Percentiles rank a stretch among this genome's conserved stretches.
phyloP scores from a whole-genome alignment of 805 yeast species.

The Komagataella phaffii region DNA sequence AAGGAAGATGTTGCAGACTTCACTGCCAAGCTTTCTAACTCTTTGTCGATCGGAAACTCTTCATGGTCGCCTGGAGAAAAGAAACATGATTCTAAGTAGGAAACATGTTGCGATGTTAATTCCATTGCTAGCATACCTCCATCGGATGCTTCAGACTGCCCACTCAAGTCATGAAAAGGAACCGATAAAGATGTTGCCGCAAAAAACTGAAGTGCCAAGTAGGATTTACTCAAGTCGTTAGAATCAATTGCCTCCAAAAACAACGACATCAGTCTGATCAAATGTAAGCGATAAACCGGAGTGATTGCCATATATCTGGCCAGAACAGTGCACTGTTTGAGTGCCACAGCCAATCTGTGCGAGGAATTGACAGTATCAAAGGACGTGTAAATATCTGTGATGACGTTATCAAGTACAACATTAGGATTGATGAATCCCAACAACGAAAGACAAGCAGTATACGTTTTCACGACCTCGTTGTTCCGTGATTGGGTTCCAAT shows the following conservation, averaged over 20 bases:
- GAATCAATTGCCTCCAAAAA: constrained; percentile 76
- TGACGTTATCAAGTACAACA: constrained; percentile 33
- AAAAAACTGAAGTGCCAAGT: constrained; percentile 53
- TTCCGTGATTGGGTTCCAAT: constrained; percentile 74
- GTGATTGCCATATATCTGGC: constrained; percentile 53
- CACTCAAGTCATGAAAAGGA: constrained; percentile 53
- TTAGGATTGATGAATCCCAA: constrained; percentile 51
- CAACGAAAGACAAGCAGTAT: constrained; percentile 45
- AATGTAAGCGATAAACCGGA: constrained; percentile 61
- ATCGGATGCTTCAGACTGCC: constrained; percentile 23
- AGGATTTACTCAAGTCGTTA: constrained; percentile 68
- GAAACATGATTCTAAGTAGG: constrained; percentile 31
- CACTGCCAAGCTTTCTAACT: constrained; percentile 40
- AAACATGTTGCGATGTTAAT: constrained; percentile 54
- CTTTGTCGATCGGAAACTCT: constrained; percentile 26
- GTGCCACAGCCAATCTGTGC: constrained; percentile 65
- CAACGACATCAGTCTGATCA: constrained; percentile 59
- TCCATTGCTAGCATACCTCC: constrained; percentile 27
- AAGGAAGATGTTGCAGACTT: constrained; percentile 65
- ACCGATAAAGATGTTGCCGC: constrained; percentile 58
- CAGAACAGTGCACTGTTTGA: constrained; percentile 51
- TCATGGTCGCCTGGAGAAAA: constrained; percentile 11
- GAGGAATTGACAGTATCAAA: constrained; percentile 54
- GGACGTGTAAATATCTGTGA: constrained; percentile 69
- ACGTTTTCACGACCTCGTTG: constrained; percentile 36